phyloP scores from a whole-genome alignment of 371 early-diverging fungal species.

The Lichtheimia ramosa region DNA sequence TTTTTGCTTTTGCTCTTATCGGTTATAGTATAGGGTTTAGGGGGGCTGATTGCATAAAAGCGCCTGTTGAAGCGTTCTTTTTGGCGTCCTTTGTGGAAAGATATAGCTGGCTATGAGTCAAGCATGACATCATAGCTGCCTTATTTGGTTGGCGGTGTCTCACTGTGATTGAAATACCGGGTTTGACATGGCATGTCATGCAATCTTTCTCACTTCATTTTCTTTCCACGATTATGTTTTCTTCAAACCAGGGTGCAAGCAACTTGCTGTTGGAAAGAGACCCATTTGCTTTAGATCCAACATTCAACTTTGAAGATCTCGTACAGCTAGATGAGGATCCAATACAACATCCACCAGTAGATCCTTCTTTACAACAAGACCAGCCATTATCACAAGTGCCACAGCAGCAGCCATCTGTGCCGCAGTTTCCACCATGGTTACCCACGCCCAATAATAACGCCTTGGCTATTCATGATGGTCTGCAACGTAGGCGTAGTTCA shows the following conservation, averaged over 20 bases:
- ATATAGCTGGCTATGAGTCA: no score
- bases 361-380: neutral
- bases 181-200: conserved; percentile 2
- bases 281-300: neutral
- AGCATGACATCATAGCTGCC: no score
- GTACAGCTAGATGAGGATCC: conserved; percentile 7
- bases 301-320: conserved; percentile 10
- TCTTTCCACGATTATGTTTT: conserved; percentile 1
- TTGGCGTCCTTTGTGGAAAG: no score
- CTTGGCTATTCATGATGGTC: neutral
- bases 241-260: conserved; percentile 3
- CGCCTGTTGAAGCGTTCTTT: no score
- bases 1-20: no score
- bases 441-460: neutral
- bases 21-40: no score
- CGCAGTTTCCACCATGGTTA: neutral
- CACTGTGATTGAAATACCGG: neutral
- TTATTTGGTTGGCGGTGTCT: neutral
- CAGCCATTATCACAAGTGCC: neutral
- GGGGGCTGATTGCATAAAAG: no score
- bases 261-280: neutral
- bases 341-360: neutral
- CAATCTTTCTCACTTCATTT: neutral
- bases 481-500: conserved; percentile 11
- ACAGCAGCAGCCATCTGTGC: neutral